Evolutionary conservation across 140 eudicot genomes (phyloP).

Genomic region (Senecio squalidus): DNA sequence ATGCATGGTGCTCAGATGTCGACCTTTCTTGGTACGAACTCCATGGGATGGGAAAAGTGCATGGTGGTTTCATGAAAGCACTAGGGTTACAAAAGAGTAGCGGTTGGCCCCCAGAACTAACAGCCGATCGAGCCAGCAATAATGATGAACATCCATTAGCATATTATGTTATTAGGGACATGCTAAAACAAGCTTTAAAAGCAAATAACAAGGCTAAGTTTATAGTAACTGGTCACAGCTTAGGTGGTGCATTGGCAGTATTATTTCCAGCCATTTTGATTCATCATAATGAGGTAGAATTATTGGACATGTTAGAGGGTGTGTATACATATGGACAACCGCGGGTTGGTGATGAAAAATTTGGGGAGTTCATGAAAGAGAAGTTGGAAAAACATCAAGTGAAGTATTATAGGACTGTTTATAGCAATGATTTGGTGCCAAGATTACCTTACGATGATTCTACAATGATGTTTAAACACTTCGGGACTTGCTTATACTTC

Average conservation of each 20-base stretch:
- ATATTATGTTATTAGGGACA: slow-evolving; percentile 39
- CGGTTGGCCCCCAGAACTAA: slow-evolving; percentile 44
- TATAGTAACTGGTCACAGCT: slow-evolving; percentile 55
- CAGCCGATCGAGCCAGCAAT: not conserved
- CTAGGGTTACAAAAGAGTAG: slow-evolving; percentile 34
- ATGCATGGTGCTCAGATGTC: slow-evolving; percentile 55
- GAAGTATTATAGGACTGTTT: slow-evolving; percentile 44
- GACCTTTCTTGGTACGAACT: slow-evolving; percentile 74
- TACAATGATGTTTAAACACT: slow-evolving; percentile 45
- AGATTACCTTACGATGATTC: slow-evolving; percentile 50
- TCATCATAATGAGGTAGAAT: slow-evolving; percentile 19
- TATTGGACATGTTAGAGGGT: slow-evolving; percentile 37
- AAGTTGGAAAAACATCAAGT: slow-evolving; percentile 13
- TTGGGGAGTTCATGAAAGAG: slow-evolving; percentile 34
- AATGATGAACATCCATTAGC: slow-evolving; percentile 27
- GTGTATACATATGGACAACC: slow-evolving; percentile 65
- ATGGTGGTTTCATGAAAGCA: slow-evolving; percentile 59
- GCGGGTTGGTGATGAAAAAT: slow-evolving; percentile 45
- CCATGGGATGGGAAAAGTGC: slow-evolving; percentile 41
- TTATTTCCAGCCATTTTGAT: slow-evolving; percentile 45
- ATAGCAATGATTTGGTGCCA: slow-evolving; percentile 48
- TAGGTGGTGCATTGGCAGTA: slow-evolving; percentile 60
- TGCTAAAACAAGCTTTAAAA: slow-evolving; percentile 17
- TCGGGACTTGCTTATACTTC: slow-evolving; percentile 51
- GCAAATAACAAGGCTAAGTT: slow-evolving; percentile 30